These are phyloP conservation scores for Herpetomonas muscarum DNA, from an alignment of 208 protist genomes.

Conservation along the genomic window DNA sequence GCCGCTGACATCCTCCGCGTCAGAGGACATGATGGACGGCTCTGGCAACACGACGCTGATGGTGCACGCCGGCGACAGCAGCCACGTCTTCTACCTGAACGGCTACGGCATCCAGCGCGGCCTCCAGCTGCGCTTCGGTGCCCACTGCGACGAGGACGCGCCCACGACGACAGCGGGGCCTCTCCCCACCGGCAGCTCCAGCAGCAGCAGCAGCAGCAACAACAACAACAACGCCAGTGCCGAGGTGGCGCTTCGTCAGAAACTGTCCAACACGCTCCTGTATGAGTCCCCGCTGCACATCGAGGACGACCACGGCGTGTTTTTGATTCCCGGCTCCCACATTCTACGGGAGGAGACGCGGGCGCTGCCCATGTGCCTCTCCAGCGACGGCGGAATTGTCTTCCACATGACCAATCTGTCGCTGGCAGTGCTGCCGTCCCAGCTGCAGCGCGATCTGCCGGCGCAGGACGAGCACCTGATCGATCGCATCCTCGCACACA, in stretches of 20 bases:
- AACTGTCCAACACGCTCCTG: conserved; percentile 43
- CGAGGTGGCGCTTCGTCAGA: conserved; percentile 17
- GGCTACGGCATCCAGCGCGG: conserved; percentile 68
- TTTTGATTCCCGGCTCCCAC: conserved; percentile 43
- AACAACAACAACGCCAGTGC: background rate
- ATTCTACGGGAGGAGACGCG: conserved; percentile 18
- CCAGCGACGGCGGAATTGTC: conserved; percentile 35
- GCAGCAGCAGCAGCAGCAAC: background rate
- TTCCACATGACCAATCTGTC: conserved; percentile 29
- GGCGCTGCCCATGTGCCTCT: conserved; percentile 40
- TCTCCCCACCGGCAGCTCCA: background rate
- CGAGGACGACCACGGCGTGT: conserved; percentile 60
- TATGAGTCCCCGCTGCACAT: conserved; percentile 48
- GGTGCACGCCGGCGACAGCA: conserved; percentile 44
- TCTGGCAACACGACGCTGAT: conserved; percentile 58
- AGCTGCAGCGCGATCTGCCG: conserved; percentile 30
- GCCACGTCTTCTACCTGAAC: conserved; percentile 62
- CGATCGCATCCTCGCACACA: conserved; percentile 38
- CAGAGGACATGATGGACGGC: conserved; percentile 22
- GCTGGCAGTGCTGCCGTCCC: conserved; percentile 36
- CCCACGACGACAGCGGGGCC: background rate
- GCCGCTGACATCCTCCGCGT: conserved; percentile 2
- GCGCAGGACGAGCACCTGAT: conserved; percentile 32
- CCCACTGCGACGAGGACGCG: conserved; percentile 35
- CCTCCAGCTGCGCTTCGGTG: conserved; percentile 56